Percentiles rank a stretch among this genome's conserved stretches.
Evolutionary conservation across 768 basidiomycete species (phyloP).

Genomic region (Rhizopogon vesiculosus): DNA sequence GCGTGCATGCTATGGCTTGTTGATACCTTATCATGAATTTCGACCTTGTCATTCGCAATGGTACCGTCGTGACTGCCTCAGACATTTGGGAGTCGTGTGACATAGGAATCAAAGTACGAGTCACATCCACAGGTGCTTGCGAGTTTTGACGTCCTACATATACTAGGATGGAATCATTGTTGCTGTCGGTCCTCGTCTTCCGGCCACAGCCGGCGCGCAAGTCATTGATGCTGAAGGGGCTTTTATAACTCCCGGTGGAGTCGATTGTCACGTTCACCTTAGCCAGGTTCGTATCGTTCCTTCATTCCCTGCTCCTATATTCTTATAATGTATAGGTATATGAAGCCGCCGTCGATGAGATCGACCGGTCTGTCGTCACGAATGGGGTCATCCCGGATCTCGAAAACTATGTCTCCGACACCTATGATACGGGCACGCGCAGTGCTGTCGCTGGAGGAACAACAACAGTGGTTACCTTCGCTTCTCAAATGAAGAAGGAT

Average conservation of each 20-base stretch:
- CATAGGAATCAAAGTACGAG: slow-evolving; percentile 23
- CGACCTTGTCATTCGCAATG: slow-evolving; percentile 10
- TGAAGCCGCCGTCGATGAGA: slow-evolving; percentile 1
- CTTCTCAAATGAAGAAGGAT: slow-evolving; percentile 21
- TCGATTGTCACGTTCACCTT: slow-evolving; percentile 33
- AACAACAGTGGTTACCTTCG: slow-evolving; percentile 33
- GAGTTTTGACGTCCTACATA: neutral
- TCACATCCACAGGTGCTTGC: too few species aligned
- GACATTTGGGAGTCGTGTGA: slow-evolving; percentile 16
- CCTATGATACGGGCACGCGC: slow-evolving; percentile 28
- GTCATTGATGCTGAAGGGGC: slow-evolving; percentile 32
- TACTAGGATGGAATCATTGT: slow-evolving; percentile 24
- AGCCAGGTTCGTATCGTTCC: slow-evolving; percentile 15
- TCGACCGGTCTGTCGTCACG: slow-evolving; percentile 2
- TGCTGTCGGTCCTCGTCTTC: slow-evolving; percentile 16
- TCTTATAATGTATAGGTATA: neutral
- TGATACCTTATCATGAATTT: slow-evolving; percentile 6
- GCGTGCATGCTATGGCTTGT: neutral
- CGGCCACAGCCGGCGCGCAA: slow-evolving; percentile 12
- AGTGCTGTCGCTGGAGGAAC: slow-evolving; percentile 27
- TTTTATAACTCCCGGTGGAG: slow-evolving; percentile 30
- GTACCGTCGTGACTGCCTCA: slow-evolving; percentile 13
- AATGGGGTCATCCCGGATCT: slow-evolving; percentile 4
- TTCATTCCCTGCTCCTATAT: neutral
- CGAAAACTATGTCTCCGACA: slow-evolving; percentile 18